Conservation (phyloP, 257 asterid species). For the Lantana camara region DNA sequence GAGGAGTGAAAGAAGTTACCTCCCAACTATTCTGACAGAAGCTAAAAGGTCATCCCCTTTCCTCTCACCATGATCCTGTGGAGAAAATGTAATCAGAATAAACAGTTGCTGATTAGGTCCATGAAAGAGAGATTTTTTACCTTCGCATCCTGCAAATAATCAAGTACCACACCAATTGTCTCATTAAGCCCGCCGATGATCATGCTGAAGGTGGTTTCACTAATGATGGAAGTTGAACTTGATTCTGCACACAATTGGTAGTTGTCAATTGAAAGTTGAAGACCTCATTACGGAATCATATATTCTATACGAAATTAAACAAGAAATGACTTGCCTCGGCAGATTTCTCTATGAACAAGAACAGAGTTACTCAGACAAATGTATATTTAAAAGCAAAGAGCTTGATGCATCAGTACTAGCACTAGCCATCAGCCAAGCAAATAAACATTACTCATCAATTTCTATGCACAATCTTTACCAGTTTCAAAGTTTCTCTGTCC, state of each 20-base stretch:
- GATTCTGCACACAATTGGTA: conserved; percentile 44
- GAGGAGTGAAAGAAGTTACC: conserved; percentile 41
- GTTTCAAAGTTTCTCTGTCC: neutral
- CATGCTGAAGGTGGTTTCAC: conserved; percentile 57
- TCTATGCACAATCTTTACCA: neutral
- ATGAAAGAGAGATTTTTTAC: conserved; percentile 36
- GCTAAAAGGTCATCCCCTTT: conserved; percentile 95
- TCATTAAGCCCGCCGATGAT: conserved; percentile 79
- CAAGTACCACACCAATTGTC: conserved; percentile 68
- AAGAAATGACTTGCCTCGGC: conserved; percentile 3
- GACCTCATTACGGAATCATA: neutral
- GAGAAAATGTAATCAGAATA: conserved; percentile 30
- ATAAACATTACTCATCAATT: neutral
- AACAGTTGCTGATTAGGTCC: conserved; percentile 10
- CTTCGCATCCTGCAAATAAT: conserved; percentile 87
- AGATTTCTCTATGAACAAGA: conserved; percentile 10
- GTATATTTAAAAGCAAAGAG: conserved; percentile 8
- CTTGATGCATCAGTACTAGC: conserved; percentile 12
- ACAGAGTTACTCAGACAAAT: neutral
- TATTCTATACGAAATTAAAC: neutral
- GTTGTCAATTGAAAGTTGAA: conserved; percentile 23
- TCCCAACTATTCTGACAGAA: conserved; percentile 82
- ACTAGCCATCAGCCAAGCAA: conserved; percentile 19
- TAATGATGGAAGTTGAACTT: conserved; percentile 38
- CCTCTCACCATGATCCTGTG: conserved; percentile 74